Percentiles rank a stretch among this genome's conserved stretches.
Conservation (phyloP, 1,139 yeast species). For the Scheffersomyces cryptocercus region DNA sequence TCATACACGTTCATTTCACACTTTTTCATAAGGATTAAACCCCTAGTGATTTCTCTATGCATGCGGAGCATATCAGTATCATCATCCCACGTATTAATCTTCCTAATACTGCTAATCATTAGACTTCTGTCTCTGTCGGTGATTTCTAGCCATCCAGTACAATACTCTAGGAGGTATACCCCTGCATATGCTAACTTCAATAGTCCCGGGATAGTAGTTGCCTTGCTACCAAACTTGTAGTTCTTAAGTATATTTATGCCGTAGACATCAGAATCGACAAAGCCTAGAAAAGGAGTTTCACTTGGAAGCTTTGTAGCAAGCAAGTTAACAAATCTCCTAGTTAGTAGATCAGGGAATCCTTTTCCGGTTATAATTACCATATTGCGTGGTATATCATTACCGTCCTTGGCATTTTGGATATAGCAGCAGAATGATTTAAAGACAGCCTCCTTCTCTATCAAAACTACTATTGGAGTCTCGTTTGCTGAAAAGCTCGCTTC, state of each 20-base stretch:
- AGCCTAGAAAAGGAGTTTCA: constrained; percentile 16
- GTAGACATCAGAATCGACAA: constrained; percentile 64
- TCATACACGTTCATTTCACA: constrained; percentile 57
- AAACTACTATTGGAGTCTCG: constrained; percentile 28
- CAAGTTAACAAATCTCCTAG: constrained; percentile 22
- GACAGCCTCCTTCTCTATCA: constrained; percentile 69
- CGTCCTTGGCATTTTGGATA: constrained; percentile 9
- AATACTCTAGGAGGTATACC: constrained; percentile 41
- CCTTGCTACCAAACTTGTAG: constrained; percentile 11
- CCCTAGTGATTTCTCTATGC: constrained; percentile 54
- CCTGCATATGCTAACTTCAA: constrained; percentile 19
- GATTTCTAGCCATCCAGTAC: constrained; percentile 33
- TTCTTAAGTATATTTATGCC: constrained; percentile 61
- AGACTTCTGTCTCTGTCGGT: constrained; percentile 34
- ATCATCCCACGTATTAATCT: not conserved
- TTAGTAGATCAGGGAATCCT: constrained; percentile 58
- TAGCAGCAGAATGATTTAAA: constrained; percentile 34
- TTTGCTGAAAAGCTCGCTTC: constrained; percentile 1
- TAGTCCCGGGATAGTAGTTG: too few relatives aligned
- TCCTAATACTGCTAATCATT: constrained; percentile 20
- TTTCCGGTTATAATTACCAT: constrained; percentile 57
- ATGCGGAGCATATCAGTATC: constrained; percentile 10
- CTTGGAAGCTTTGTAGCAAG: constrained; percentile 1
- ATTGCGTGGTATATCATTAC: constrained; percentile 5
- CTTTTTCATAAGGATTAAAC: constrained; percentile 51